Conservation (phyloP, 202 grass and related monocot genomes). For the Panicum virgatum region DNA sequence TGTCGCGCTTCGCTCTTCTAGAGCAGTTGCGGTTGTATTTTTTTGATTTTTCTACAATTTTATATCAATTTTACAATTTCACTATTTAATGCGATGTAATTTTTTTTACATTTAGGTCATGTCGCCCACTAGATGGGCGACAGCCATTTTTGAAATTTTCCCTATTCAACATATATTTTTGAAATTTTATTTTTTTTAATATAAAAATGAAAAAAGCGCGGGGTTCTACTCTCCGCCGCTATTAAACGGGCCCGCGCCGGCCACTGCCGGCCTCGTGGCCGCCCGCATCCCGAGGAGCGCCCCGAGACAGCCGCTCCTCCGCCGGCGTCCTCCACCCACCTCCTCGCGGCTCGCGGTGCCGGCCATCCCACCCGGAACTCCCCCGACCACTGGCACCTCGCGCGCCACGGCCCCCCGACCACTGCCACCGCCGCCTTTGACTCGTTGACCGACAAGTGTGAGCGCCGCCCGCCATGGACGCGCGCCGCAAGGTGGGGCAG, state of each 20-base stretch:
- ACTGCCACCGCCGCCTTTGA: not conserved
- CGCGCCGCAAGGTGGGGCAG: slow-evolving; percentile 23
- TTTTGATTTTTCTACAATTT: too few species aligned
- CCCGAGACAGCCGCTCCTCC: slow-evolving; percentile 35
- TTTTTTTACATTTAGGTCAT: too few species aligned
- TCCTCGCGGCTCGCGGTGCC: slow-evolving; percentile 20
- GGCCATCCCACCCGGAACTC: slow-evolving; percentile 1
- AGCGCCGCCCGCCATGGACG: slow-evolving; percentile 50
- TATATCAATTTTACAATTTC: too few species aligned
- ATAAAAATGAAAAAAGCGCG: too few species aligned
- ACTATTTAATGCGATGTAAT: too few species aligned
- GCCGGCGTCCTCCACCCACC: not conserved
- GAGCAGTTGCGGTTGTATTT: too few species aligned
- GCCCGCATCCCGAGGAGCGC: slow-evolving; percentile 35
- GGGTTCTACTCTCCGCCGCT: not conserved
- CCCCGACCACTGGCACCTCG: not conserved
- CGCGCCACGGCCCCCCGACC: not conserved
- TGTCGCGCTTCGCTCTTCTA: too few species aligned
- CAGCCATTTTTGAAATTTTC: too few species aligned
- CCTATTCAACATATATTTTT: too few species aligned
- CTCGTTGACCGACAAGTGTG: slow-evolving; percentile 8
- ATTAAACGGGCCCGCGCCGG: slow-evolving; percentile 18
- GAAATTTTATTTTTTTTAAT: too few species aligned
- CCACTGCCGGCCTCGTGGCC: not conserved
- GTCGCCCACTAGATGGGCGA: too few species aligned